Evolutionary conservation across 176 grass and related monocot genomes (phyloP), one percentile per base, ranked within the genome.

Genomic region (Thalia dealbata): DNA sequence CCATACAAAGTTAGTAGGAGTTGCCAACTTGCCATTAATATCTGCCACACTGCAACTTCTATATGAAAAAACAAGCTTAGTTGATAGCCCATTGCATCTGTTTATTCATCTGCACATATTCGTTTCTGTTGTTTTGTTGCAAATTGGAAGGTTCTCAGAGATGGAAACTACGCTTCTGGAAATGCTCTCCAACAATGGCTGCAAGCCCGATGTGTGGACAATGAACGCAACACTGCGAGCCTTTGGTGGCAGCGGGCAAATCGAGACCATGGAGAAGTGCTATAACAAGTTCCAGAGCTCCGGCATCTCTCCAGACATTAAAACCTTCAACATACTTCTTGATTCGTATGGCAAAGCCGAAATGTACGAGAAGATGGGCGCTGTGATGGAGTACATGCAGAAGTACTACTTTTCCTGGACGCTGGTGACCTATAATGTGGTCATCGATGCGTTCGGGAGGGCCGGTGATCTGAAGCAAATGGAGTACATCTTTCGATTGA

Each of bases 361-460:
- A 84, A 92, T 84, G 80, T 97, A 92, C 41, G 85, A 97, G 71
- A 97, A 92, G 61, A 92, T 97, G 95, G 95, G 95, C 50, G 87
- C 90, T 75, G 90, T 97, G 51, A 97, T 97, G 95, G 90, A 97
- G 70, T 92, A 90, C 85, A 97, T 97, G 90, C 82, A 92, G 70
- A 97, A 92, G 68, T 92, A 91, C 54, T 84, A 97, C 79, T 92
- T 86, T 65, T 97, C 95, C 2, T 92, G 89, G 95, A 92, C 90
- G 58, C 72, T 92, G 69, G 95, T 97, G 25, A 97, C 95, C 55
- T 93, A 97, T 63, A 97, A 91, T 61, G 83, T 92, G 38, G 95
- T 97, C 52, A 92, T 93, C 72, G 95, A 97, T 82, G 95, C 95
- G 50, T 92, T 97, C 58, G 95, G 87, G 62, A 85, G 81, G 76